These are phyloP conservation scores for Didymella pinodella DNA, from an alignment of 2,329 filamentous ascomycete genomes.

Conservation along the genomic window DNA sequence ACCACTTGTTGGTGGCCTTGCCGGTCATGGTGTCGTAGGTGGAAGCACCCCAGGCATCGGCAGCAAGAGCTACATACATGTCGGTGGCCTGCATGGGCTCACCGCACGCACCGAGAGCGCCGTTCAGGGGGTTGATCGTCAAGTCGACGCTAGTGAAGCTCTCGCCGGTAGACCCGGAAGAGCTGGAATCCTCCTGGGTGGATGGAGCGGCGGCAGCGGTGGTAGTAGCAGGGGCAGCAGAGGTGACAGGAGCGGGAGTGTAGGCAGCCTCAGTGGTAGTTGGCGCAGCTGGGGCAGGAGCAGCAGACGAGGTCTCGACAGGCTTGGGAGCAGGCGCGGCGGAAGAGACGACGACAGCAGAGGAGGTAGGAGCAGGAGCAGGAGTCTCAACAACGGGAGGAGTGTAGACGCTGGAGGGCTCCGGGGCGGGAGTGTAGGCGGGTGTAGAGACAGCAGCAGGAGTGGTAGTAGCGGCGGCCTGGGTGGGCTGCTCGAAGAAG, in stretches of 20 bases:
- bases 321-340: slow-evolving; percentile 20
- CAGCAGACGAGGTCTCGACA: slow-evolving; percentile 20
- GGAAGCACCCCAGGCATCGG: slow-evolving; percentile 37
- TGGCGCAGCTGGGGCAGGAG: slow-evolving; percentile 16
- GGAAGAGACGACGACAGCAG: slow-evolving; percentile 16
- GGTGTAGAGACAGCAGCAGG: slow-evolving; percentile 22
- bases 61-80: slow-evolving; percentile 42
- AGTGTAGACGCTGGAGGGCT: slow-evolving; percentile 25
- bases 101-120: slow-evolving; percentile 45
- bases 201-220: slow-evolving; percentile 14
- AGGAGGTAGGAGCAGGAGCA: slow-evolving; percentile 11
- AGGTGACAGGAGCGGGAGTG: slow-evolving; percentile 17
- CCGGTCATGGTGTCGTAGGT: slow-evolving; percentile 45
- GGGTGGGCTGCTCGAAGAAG: slow-evolving; percentile 37
- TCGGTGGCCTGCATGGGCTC: slow-evolving; percentile 32
- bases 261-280: slow-evolving; percentile 23
- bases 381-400: slow-evolving; percentile 19
- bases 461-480: slow-evolving; percentile 25
- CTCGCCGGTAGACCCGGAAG: slow-evolving; percentile 14
- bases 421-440: slow-evolving; percentile 18
- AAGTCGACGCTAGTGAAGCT: slow-evolving; percentile 34
- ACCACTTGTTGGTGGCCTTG: slow-evolving; percentile 45
- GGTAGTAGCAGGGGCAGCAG: slow-evolving; percentile 11
- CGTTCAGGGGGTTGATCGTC: slow-evolving; percentile 47
- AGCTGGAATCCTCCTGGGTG: slow-evolving; percentile 8